Evolutionary conservation across 140 eudicot species (phyloP).

Genomic region (Anethum foeniculum): DNA sequence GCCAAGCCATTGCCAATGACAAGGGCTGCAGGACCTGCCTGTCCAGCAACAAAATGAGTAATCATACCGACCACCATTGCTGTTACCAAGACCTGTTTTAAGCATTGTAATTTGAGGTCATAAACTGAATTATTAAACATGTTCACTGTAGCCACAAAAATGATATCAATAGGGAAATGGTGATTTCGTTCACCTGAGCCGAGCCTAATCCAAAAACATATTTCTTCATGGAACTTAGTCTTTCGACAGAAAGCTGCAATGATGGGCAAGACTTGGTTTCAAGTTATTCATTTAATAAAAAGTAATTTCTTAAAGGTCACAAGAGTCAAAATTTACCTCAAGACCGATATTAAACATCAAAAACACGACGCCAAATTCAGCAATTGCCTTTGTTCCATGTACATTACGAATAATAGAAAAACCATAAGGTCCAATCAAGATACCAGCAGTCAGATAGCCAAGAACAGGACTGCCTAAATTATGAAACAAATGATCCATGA

Average conservation of each 20-base stretch:
- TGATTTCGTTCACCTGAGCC: conserved; percentile 68
- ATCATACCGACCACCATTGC: conserved; percentile 70
- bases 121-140: conserved; percentile 14
- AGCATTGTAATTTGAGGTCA: conserved; percentile 6
- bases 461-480: conserved; percentile 96
- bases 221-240: conserved; percentile 98
- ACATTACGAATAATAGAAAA: conserved; percentile 88
- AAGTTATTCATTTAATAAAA: conserved; percentile 5
- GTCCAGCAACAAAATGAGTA: conserved; percentile 63
- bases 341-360: conserved; percentile 92
- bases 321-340: conserved; percentile 46
- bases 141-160: conserved; percentile 4
- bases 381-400: conserved; percentile 96
- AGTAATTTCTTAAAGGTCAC: conserved; percentile 4
- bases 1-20: conserved; percentile 98
- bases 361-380: conserved; percentile 97
- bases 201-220: conserved; percentile 98
- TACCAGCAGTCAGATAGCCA: conserved; percentile 97
- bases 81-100: conserved; percentile 74
- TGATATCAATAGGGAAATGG: neutral
- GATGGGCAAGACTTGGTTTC: conserved; percentile 13
- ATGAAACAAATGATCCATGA: conserved; percentile 20
- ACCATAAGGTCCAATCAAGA: conserved; percentile 98
- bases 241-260: conserved; percentile 94
- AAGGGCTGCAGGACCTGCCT: conserved; percentile 90